Conservation (phyloP, 2,329 filamentous ascomycete genomes). For the Aspergillus pseudoterreus region DNA sequence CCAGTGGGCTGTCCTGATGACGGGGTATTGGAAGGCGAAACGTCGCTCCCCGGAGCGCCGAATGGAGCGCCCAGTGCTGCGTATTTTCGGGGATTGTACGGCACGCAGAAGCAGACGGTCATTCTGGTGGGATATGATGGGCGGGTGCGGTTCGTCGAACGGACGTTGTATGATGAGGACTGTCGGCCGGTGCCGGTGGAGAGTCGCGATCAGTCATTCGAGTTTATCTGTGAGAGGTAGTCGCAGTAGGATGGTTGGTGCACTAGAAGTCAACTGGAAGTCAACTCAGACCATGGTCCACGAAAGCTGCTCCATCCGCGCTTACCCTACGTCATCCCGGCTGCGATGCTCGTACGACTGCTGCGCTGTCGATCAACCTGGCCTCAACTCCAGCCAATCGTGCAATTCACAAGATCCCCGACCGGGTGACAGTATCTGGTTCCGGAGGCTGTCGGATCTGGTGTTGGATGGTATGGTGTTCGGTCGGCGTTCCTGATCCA, state of each 20-base stretch:
- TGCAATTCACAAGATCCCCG: background rate
- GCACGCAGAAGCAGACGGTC: constrained; percentile 60
- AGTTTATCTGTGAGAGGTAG: constrained; percentile 3
- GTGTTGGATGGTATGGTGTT: background rate
- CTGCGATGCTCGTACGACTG: background rate
- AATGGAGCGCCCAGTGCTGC: constrained; percentile 15
- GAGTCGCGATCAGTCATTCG: constrained; percentile 7
- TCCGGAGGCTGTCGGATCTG: background rate
- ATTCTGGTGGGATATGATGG: constrained; percentile 52
- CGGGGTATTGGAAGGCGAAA: constrained; percentile 23
- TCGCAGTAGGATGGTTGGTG: background rate
- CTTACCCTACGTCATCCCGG: background rate
- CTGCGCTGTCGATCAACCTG: background rate
- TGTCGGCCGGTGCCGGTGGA: constrained; percentile 16
- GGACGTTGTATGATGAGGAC: constrained; percentile 53
- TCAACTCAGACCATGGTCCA: too few species aligned
- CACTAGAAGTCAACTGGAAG: background rate
- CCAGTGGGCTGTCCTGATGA: constrained; percentile 40
- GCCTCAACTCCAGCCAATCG: constrained; percentile 27
- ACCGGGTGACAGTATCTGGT: background rate
- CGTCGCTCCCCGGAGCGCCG: constrained; percentile 4
- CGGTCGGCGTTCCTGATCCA: background rate
- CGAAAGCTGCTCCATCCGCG: background rate
- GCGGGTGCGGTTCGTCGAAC: constrained; percentile 54
- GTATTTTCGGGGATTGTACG: constrained; percentile 50